phyloP scores from a whole-genome alignment of 2,329 filamentous ascomycete species.

The Arthrinium phaeospermum region DNA sequence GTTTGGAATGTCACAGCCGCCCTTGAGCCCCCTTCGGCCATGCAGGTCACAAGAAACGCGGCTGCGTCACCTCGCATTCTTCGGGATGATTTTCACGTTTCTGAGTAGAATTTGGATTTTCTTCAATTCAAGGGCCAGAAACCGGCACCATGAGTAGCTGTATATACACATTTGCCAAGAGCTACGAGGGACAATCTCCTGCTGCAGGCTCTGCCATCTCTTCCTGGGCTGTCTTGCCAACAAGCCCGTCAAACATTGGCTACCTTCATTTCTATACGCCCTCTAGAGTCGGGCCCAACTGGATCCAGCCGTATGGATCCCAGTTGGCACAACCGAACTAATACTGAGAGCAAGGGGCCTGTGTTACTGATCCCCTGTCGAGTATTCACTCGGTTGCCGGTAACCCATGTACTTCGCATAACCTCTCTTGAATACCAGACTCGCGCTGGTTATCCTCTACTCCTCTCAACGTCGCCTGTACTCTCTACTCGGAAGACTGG shows the following conservation, averaged over 20 bases:
- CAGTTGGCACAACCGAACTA: background rate
- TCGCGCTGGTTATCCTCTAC: background rate
- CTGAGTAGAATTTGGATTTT: conserved; percentile 17
- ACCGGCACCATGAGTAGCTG: conserved; percentile 9
- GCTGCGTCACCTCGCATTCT: conserved; percentile 1
- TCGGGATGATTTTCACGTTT: background rate
- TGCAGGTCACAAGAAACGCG: background rate
- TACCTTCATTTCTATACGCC: conserved; percentile 6
- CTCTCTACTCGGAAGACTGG: background rate
- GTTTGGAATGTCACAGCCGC: conserved; percentile 6
- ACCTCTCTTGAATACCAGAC: background rate
- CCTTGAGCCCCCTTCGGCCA: background rate
- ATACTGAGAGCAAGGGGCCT: background rate
- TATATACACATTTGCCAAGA: conserved; percentile 14
- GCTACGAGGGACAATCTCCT: conserved; percentile 11
- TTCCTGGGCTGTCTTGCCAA: conserved; percentile 12
- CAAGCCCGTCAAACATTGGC: background rate
- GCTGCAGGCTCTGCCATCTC: conserved; percentile 5
- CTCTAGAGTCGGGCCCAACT: background rate
- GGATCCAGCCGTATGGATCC: background rate
- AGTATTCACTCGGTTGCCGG: background rate
- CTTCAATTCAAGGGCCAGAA: conserved; percentile 18
- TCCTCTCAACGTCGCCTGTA: background rate
- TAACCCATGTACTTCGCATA: background rate
- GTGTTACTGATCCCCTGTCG: background rate